phyloP scores from a whole-genome alignment of 2,329 filamentous ascomycete species.

The Arthroderma sp. region DNA sequence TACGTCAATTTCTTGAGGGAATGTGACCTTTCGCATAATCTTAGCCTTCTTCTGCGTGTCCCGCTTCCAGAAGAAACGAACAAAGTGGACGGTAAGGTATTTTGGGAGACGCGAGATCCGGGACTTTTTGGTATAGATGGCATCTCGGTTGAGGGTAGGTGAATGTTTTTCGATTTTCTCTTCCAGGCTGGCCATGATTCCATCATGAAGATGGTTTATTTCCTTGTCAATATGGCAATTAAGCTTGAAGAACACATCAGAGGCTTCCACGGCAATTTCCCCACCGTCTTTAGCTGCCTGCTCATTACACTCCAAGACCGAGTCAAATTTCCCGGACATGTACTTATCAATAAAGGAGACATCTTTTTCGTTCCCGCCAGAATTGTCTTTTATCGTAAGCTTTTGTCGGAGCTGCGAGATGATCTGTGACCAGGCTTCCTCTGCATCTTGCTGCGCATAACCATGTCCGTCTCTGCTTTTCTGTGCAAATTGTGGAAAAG shows the following conservation, averaged over 20 bases:
- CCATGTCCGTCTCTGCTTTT: conserved; percentile 68
- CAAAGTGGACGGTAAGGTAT: conserved; percentile 92
- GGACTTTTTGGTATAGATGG: conserved; percentile 80
- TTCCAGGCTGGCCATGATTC: conserved; percentile 65
- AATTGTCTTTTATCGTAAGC: conserved; percentile 51
- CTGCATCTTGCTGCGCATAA: conserved; percentile 95
- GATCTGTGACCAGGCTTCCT: conserved; percentile 97
- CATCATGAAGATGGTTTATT: conserved; percentile 84
- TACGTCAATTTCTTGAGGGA: conserved; percentile 82
- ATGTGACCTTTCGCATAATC: conserved; percentile 98
- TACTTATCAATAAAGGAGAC: conserved; percentile 79
- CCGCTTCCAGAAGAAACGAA: conserved; percentile 95
- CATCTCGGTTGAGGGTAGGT: conserved; percentile 61
- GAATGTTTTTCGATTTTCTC: conserved; percentile 91
- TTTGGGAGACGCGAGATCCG: conserved; percentile 82
- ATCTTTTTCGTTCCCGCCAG: conserved; percentile 33
- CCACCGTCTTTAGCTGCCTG: conserved; percentile 59
- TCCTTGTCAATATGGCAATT: conserved; percentile 86
- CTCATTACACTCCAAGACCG: conserved; percentile 73
- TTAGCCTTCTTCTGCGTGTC: conserved; percentile 97
- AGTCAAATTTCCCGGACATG: conserved; percentile 70
- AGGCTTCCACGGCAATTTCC: conserved; percentile 55
- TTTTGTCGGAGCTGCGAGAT: conserved; percentile 70
- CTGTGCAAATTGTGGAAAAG: conserved; percentile 89
- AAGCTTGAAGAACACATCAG: conserved; percentile 76